phyloP scores from a whole-genome alignment of 2,329 filamentous ascomycete species.

The Fusarium tupiense region DNA sequence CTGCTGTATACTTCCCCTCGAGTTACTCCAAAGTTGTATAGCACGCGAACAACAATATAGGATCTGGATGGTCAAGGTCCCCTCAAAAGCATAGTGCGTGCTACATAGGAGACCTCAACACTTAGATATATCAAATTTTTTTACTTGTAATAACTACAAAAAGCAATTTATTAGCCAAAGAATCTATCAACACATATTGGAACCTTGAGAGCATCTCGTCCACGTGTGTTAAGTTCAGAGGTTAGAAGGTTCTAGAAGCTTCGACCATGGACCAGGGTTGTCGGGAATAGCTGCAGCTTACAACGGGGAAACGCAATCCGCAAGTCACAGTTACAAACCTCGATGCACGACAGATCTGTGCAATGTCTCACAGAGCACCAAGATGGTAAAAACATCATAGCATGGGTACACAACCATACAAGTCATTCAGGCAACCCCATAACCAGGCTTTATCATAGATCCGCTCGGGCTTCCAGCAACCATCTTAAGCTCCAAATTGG shows the following conservation, averaged over 20 bases:
- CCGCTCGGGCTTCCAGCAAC: constrained; percentile 14
- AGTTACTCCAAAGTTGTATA: background rate
- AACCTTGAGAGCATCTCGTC: background rate
- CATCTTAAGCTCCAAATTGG: background rate
- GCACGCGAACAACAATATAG: background rate
- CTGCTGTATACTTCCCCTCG: background rate
- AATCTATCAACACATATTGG: background rate
- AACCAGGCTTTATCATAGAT: background rate
- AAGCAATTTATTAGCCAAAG: background rate
- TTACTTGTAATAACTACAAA: background rate
- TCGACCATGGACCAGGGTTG: constrained; percentile 22
- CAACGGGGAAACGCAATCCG: constrained; percentile 8
- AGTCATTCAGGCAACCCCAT: background rate
- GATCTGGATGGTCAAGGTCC: background rate
- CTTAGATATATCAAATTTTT: background rate
- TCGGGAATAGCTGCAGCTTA: constrained; percentile 28
- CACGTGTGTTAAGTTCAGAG: background rate
- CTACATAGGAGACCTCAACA: background rate
- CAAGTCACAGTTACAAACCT: constrained; percentile 2
- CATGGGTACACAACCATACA: background rate
- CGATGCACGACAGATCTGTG: constrained; percentile 3
- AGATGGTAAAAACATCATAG: background rate
- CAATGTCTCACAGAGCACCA: background rate
- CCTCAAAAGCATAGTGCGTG: background rate
- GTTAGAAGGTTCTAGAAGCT: constrained; percentile 44